phyloP scores from a whole-genome alignment of 2,329 filamentous ascomycete species.

The Diaporthe ilicicola region DNA sequence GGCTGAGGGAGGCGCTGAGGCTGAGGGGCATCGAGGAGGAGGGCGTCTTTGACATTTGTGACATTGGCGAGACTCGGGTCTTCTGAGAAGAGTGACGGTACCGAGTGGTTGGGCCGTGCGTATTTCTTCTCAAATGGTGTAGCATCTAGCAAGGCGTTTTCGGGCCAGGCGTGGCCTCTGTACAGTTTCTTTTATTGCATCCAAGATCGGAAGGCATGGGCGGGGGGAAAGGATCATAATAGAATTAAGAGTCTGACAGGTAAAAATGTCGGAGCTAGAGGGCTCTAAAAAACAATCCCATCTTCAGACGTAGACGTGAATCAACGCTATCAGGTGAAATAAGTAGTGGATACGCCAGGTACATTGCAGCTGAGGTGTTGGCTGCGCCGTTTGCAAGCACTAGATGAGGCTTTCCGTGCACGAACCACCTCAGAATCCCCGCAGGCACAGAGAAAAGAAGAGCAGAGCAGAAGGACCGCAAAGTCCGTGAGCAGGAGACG shows the following conservation, averaged over 20 bases:
- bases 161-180: not conserved
- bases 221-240: not conserved
- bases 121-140: not conserved
- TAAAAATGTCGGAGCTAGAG: not conserved
- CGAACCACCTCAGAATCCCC: too few relatives aligned
- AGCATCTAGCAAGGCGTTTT: slow-evolving; percentile 17
- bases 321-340: not conserved
- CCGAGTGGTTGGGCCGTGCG: not conserved
- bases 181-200: slow-evolving; percentile 1
- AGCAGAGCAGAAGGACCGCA: too few relatives aligned
- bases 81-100: slow-evolving; percentile 59
- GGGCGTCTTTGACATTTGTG: slow-evolving; percentile 82
- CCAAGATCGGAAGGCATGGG: not conserved
- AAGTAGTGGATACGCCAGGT: not conserved
- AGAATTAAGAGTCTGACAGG: not conserved
- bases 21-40: slow-evolving; percentile 72
- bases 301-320: not conserved
- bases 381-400: too few relatives aligned
- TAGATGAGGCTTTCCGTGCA: not conserved
- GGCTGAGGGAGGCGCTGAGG: slow-evolving; percentile 76
- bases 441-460: not conserved
- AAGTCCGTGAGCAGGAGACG: too few relatives aligned
- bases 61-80: slow-evolving; percentile 84
- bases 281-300: not conserved
- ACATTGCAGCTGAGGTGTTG: not conserved